Evolutionary conservation across 192 early-diverging fungal species (phyloP).

Genomic region (Backusella parvicylindrica): DNA sequence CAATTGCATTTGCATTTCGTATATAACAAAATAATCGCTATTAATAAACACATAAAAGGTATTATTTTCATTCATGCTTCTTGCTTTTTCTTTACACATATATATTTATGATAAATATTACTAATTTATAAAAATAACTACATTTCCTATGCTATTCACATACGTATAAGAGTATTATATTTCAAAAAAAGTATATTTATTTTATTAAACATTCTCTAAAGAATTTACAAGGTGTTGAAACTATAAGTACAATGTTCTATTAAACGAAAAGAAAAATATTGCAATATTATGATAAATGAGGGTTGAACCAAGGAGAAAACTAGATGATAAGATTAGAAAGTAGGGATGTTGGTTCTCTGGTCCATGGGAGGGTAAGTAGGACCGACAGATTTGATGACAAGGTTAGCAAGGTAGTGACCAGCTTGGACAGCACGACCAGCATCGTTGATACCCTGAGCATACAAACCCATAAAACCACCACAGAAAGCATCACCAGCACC

Average conservation of each 20-base stretch:
- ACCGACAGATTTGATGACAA: constrained; percentile 79
- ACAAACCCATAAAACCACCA: constrained; percentile 88
- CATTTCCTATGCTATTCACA: too few relatives aligned
- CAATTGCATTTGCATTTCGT: background rate
- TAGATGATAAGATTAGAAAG: constrained; percentile 22
- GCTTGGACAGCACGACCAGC: constrained; percentile 68
- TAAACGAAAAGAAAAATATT: background rate
- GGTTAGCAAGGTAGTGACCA: constrained; percentile 88
- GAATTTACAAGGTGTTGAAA: constrained; percentile 3
- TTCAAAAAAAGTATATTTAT: background rate
- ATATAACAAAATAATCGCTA: background rate
- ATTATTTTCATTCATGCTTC: too few relatives aligned
- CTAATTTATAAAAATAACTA: too few relatives aligned
- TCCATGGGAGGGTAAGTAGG: constrained; percentile 62
- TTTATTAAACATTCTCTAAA: background rate
- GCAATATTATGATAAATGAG: background rate
- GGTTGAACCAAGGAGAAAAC: background rate
- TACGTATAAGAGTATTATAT: background rate
- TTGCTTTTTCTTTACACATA: too few relatives aligned
- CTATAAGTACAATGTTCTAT: constrained; percentile 5
- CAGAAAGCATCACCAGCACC: constrained; percentile 97
- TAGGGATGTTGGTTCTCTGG: constrained; percentile 26
- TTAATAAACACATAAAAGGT: too few relatives aligned
- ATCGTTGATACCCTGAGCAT: constrained; percentile 66
- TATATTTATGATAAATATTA: too few relatives aligned